phyloP scores from a whole-genome alignment of 345 rosid genomes.

The Anastatica hierochuntica region DNA sequence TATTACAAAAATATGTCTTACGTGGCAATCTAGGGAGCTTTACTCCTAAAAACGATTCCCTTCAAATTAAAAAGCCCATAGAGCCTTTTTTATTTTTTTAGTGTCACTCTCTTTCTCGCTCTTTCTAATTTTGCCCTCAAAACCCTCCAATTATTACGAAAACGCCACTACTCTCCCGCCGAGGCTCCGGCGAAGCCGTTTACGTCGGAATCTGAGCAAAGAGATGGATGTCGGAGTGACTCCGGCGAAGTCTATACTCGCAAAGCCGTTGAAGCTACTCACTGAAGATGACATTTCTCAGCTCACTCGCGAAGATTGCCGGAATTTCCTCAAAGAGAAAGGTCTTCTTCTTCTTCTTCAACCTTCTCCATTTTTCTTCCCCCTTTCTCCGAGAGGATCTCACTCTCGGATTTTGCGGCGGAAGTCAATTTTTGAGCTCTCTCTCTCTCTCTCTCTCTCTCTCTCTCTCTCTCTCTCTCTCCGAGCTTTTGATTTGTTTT shows the following conservation, averaged over 20 bases:
- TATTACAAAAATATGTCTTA: too few species aligned
- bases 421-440: neutral
- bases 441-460: neutral
- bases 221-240: constrained; percentile 41
- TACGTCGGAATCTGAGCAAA: constrained; percentile 21
- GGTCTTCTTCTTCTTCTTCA: constrained; percentile 24
- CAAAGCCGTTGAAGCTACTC: constrained; percentile 65
- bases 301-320: constrained; percentile 95
- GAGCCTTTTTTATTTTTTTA: neutral
- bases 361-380: constrained; percentile 3
- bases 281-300: constrained; percentile 97
- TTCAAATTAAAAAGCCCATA: constrained; percentile 12
- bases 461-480: neutral
- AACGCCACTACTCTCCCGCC: constrained; percentile 31
- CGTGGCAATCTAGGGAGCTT: constrained; percentile 90
- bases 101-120: neutral
- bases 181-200: constrained; percentile 10
- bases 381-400: constrained; percentile 15
- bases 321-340: constrained; percentile 82
- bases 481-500: neutral
- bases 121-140: constrained; percentile 10
- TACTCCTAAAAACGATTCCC: constrained; percentile 26
- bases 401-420: constrained; percentile 11
- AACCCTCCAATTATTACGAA: constrained; percentile 19
- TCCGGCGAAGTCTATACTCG: constrained; percentile 57